Percentiles rank a stretch among this genome's conserved stretches.
Conservation (phyloP, 345 rosid species). For the Angophora floribunda region DNA sequence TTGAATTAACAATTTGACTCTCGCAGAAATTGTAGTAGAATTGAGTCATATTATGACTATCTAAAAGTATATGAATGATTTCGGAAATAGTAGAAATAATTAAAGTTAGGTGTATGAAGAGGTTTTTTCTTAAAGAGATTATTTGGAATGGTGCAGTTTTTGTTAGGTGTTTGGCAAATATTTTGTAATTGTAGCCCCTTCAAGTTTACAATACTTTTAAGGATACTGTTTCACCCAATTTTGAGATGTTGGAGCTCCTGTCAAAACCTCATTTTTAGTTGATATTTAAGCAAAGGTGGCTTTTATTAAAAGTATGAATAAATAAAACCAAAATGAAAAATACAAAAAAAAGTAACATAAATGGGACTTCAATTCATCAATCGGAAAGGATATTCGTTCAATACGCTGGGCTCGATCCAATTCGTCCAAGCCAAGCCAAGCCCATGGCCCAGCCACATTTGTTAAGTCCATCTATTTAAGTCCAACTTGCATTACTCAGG, state of each 20-base stretch:
- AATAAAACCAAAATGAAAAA: too few relatives aligned
- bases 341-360: too few relatives aligned
- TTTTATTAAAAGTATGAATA: fast-evolving
- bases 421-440: too few relatives aligned
- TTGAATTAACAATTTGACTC: not conserved
- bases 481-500: too few relatives aligned
- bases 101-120: not conserved
- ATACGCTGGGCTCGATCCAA: too few relatives aligned
- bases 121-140: fast-evolving
- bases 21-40: not conserved
- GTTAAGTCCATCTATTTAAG: not conserved
- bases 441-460: too few relatives aligned
- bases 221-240: not conserved
- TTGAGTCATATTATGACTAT: not conserved
- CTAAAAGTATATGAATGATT: not conserved
- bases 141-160: not conserved
- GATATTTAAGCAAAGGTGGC: not conserved
- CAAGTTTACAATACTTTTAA: not conserved
- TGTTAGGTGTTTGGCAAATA: not conserved
- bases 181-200: too few relatives aligned
- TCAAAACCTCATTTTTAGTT: fast-evolving
- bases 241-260: too few relatives aligned
- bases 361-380: too few relatives aligned
- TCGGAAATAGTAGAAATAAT: not conserved
- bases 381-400: too few relatives aligned